A percentile compares a stretch with the other conserved stretches of the same genome.
Evolutionary conservation across 1,284 basidiomycete genomes (phyloP).

Genomic region (Microbotryum saponariae): DNA sequence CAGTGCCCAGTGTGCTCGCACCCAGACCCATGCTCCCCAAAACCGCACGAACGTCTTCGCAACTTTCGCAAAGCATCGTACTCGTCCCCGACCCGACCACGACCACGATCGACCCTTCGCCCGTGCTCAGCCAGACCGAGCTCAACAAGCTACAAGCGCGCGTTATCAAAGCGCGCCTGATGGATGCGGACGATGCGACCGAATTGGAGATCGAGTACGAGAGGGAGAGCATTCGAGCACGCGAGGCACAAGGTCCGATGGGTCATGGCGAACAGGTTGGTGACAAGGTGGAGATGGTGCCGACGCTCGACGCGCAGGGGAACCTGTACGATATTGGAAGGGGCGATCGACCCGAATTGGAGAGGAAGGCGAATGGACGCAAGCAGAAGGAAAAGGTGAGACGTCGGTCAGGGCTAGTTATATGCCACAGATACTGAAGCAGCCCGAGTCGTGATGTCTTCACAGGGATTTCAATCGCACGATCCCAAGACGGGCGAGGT

Average conservation of each 20-base stretch:
- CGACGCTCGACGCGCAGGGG: conserved; percentile 79
- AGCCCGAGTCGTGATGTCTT: neutral
- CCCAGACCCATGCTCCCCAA: conserved; percentile 48
- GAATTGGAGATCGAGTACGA: conserved; percentile 79
- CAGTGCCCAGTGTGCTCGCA: conserved; percentile 80
- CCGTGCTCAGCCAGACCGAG: conserved; percentile 48
- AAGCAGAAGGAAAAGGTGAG: conserved; percentile 64
- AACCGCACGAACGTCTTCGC: conserved; percentile 4
- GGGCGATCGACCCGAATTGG: conserved; percentile 47
- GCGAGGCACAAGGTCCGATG: conserved; percentile 3
- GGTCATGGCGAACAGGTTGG: conserved; percentile 30
- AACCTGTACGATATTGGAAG: conserved; percentile 84
- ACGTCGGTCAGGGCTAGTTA: neutral
- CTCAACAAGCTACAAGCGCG: conserved; percentile 90
- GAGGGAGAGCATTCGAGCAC: conserved; percentile 39
- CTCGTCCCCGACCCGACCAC: conserved; percentile 21
- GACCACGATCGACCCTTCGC: conserved; percentile 17
- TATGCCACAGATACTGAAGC: neutral
- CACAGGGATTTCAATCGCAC: conserved; percentile 61
- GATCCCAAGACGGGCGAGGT: conserved; percentile 82
- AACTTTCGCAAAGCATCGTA: conserved; percentile 27
- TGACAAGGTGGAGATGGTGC: conserved; percentile 62
- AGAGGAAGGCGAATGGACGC: conserved; percentile 47
- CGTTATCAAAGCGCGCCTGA: conserved; percentile 82
- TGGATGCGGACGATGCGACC: conserved; percentile 57